A percentile compares a stretch with the other conserved stretches of the same genome.
These are phyloP conservation scores for Carex pumila DNA, from an alignment of 176 grass and related monocot species.

Conservation along the genomic window DNA sequence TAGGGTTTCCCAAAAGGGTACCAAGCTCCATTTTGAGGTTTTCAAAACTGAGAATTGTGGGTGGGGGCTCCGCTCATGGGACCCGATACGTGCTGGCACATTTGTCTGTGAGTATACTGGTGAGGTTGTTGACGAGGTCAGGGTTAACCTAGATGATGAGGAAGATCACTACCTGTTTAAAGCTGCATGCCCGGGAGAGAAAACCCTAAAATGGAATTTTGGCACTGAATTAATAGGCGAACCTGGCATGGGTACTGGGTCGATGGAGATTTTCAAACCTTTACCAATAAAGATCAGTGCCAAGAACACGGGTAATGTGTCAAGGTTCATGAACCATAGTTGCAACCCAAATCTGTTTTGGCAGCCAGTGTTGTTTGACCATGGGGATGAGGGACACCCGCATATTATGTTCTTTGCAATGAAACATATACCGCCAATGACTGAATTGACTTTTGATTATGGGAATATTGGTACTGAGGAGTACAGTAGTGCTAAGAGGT, in stretches of 20 bases:
- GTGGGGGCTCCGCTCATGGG: conserved; percentile 92
- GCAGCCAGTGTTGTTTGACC: conserved; percentile 80
- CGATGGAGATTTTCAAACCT: conserved; percentile 42
- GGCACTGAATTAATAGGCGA: conserved; percentile 65
- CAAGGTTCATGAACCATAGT: conserved; percentile 94
- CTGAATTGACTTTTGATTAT: conserved; percentile 89
- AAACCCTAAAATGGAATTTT: conserved; percentile 74
- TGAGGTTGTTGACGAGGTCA: conserved; percentile 49
- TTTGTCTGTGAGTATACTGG: conserved; percentile 86
- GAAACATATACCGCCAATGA: conserved; percentile 93
- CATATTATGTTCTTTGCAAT: conserved; percentile 97
- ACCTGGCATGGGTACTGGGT: conserved; percentile 28
- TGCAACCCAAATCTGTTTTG: conserved; percentile 77
- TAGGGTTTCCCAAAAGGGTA: conserved; percentile 69
- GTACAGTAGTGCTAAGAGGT: conserved; percentile 51
- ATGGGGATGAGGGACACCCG: conserved; percentile 48
- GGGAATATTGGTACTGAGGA: conserved; percentile 30
- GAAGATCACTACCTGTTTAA: conserved; percentile 73
- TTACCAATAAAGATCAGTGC: conserved; percentile 81
- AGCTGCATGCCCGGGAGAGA: conserved; percentile 45
- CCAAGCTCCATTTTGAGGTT: conserved; percentile 78
- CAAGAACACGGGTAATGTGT: conserved; percentile 61
- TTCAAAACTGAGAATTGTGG: conserved; percentile 77
- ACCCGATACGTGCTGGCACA: conserved; percentile 72
- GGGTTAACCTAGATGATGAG: conserved; percentile 40